Percentiles rank a stretch among this genome's conserved stretches.
Evolutionary conservation across 108 stramenopile genomes (phyloP).

Genomic region (Fragilaria crotonensis): DNA sequence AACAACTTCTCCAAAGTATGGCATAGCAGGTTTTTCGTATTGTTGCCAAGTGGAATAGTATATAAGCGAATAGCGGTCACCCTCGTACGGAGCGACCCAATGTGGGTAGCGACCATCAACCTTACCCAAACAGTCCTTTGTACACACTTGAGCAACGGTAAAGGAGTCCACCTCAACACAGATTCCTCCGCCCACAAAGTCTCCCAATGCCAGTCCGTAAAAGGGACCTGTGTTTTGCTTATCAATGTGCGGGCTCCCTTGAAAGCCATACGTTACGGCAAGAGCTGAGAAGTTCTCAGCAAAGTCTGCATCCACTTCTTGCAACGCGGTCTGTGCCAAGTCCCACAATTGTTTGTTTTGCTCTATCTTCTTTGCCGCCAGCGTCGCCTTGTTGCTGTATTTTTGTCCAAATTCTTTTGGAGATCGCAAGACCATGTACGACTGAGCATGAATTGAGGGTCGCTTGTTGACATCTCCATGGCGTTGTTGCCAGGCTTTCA

Average conservation of each 20-base stretch:
- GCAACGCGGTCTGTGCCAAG: constrained; percentile 32
- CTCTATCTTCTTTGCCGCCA: constrained; percentile 37
- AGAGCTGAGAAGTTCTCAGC: constrained; percentile 44
- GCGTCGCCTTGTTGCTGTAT: constrained; percentile 22
- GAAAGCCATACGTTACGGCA: constrained; percentile 57
- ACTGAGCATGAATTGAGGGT: constrained; percentile 1
- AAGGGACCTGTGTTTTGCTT: constrained; percentile 58
- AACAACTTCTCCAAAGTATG: constrained; percentile 1
- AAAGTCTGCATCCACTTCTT: constrained; percentile 40
- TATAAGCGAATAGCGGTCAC: constrained; percentile 45
- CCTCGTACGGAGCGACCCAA: constrained; percentile 55
- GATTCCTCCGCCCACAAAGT: constrained; percentile 36
- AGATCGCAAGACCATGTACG: constrained; percentile 3
- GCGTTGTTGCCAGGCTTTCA: not conserved
- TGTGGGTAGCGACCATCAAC: constrained; percentile 69
- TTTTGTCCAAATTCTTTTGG: constrained; percentile 1
- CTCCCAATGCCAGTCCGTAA: constrained; percentile 57
- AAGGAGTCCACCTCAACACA: constrained; percentile 44
- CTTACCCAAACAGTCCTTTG: constrained; percentile 42
- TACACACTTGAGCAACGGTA: constrained; percentile 44
- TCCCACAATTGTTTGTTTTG: constrained; percentile 42
- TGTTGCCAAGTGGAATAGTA: constrained; percentile 26
- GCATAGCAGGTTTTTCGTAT: not conserved
- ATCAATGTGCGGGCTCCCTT: constrained; percentile 64
- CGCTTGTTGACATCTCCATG: constrained; percentile 6